Conservation (phyloP, 2,329 filamentous ascomycete genomes). For the Hypoxylon sp. region DNA sequence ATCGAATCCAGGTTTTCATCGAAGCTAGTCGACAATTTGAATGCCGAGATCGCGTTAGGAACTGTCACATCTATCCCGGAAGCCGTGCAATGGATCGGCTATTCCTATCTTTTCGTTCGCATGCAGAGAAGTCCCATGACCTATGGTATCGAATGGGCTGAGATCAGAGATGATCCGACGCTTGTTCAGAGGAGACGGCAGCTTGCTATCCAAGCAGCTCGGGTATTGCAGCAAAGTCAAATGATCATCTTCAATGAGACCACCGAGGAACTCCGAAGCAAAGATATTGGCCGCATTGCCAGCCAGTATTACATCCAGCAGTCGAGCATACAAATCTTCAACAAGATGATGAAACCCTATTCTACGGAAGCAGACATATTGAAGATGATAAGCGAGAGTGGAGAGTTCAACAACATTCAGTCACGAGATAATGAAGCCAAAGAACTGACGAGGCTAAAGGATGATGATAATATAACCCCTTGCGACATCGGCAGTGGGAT, state of each 20-base stretch:
- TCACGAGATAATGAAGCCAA: conserved; percentile 90
- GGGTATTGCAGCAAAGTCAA: conserved; percentile 89
- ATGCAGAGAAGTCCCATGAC: conserved; percentile 93
- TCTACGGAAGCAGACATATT: conserved; percentile 92
- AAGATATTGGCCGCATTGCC: conserved; percentile 95
- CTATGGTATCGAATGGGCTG: conserved; percentile 95
- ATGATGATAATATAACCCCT: conserved; percentile 77
- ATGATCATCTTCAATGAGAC: conserved; percentile 99
- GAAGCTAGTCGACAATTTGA: conserved; percentile 95
- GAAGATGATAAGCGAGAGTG: conserved; percentile 97
- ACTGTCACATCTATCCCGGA: conserved; percentile 96
- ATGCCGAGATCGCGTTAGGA: conserved; percentile 92
- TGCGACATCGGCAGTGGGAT: conserved; percentile 83
- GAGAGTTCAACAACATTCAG: conserved; percentile 97
- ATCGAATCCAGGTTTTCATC: conserved; percentile 97
- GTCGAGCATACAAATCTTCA: conserved; percentile 95
- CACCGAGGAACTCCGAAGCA: conserved; percentile 92
- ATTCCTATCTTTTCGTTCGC: conserved; percentile 96
- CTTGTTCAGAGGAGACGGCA: conserved; percentile 88
- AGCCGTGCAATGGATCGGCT: conserved; percentile 96
- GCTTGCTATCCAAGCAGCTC: conserved; percentile 88
- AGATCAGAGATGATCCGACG: conserved; percentile 87
- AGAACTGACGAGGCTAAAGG: conserved; percentile 80
- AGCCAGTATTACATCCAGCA: conserved; percentile 98
- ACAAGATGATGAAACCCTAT: conserved; percentile 88